Evolutionary conservation across 2,329 filamentous ascomycete species (phyloP).

Genomic region (Xylaria sp.): DNA sequence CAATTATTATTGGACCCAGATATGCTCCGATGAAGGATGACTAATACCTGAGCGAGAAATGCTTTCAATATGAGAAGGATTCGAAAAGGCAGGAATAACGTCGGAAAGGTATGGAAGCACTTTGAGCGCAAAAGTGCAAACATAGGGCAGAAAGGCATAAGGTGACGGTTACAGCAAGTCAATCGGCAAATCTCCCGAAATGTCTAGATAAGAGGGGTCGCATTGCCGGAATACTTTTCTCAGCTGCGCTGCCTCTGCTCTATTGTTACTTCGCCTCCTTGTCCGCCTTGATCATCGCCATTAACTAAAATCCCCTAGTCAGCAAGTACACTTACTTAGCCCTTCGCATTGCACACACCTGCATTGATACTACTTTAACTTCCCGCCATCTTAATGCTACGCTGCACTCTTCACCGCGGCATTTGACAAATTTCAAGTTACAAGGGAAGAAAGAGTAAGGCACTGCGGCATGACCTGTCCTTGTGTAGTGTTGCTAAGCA

Average conservation of each 20-base stretch:
- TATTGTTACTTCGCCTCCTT: neutral
- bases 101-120: neutral
- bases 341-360: conserved; percentile 7
- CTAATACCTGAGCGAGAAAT: too few relatives aligned
- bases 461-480: neutral
- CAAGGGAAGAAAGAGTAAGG: too few relatives aligned
- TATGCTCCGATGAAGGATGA: neutral
- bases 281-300: neutral
- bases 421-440: conserved; percentile 1
- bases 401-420: too few relatives aligned
- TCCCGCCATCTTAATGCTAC: neutral
- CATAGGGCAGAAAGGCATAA: neutral
- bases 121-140: neutral
- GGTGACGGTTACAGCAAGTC: neutral
- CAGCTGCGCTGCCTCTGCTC: neutral
- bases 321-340: neutral
- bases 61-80: neutral
- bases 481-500: neutral
- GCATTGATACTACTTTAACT: conserved; percentile 1
- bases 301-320: neutral
- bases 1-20: neutral
- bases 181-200: neutral
- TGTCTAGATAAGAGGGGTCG: neutral
- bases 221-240: neutral
- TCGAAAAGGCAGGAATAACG: neutral